A percentile compares a stretch with the other conserved stretches of the same genome.
These are phyloP conservation scores for Hymenoscyphus occultus DNA, from an alignment of 2,329 filamentous ascomycete species.

Conservation along the genomic window DNA sequence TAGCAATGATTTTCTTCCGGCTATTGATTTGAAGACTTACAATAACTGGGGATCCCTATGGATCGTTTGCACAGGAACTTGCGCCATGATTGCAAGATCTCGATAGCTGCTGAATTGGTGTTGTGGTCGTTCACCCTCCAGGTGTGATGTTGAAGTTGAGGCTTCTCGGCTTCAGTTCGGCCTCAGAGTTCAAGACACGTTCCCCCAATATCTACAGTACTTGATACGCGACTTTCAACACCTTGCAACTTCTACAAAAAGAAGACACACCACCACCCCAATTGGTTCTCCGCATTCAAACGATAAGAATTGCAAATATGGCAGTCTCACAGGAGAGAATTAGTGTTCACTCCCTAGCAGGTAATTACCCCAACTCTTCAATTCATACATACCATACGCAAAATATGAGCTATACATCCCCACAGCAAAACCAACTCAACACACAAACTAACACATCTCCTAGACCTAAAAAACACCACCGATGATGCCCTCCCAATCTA, in stretches of 20 bases:
- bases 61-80: constrained; percentile 88
- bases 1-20: constrained; percentile 17
- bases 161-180: constrained; percentile 21
- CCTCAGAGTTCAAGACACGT: constrained; percentile 35
- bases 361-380: constrained; percentile 21
- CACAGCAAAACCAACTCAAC: background rate
- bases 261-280: background rate
- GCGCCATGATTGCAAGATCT: constrained; percentile 61
- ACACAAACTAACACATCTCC: constrained; percentile 14
- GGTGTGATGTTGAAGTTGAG: constrained; percentile 15
- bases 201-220: constrained; percentile 19
- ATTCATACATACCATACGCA: background rate
- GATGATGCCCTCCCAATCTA: constrained; percentile 95
- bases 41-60: constrained; percentile 97
- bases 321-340: constrained; percentile 33
- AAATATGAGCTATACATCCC: background rate
- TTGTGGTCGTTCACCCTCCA: constrained; percentile 7
- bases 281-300: constrained; percentile 5
- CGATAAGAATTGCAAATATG: constrained; percentile 26
- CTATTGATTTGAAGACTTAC: constrained; percentile 52
- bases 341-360: constrained; percentile 33
- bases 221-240: constrained; percentile 7
- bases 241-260: constrained; percentile 7
- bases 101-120: constrained; percentile 11
- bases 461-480: constrained; percentile 94